Evolutionary conservation across 2,329 filamentous ascomycete species (phyloP).

Genomic region (Coniella lustricola): DNA sequence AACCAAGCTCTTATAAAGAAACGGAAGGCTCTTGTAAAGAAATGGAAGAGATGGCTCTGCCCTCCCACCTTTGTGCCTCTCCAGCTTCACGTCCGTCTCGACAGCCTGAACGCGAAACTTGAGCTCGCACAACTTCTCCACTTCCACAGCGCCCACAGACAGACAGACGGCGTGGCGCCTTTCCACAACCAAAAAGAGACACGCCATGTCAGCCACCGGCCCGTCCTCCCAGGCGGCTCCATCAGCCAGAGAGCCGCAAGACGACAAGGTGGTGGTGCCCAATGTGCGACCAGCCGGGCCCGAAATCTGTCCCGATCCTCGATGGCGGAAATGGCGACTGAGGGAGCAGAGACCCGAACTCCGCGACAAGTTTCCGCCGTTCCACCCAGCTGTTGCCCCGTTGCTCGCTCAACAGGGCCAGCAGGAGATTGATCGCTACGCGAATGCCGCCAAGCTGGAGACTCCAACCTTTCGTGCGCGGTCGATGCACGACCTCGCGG

Average conservation of each 20-base stretch:
- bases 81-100: no score
- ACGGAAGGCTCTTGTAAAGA: no score
- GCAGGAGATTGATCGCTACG: background rate
- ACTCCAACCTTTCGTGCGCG: slow-evolving; percentile 1
- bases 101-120: no score
- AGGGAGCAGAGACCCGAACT: slow-evolving; percentile 10
- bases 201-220: no score
- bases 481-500: slow-evolving; percentile 2
- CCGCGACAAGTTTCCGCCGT: background rate
- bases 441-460: background rate
- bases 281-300: slow-evolving; percentile 3
- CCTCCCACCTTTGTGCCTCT: no score
- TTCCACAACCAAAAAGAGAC: no score
- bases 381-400: background rate
- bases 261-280: background rate
- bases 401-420: slow-evolving; percentile 1
- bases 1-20: slow-evolving; percentile 11
- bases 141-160: no score
- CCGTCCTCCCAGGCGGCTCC: no score
- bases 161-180: no score
- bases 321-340: slow-evolving; percentile 12
- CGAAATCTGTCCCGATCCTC: slow-evolving; percentile 4
- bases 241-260: no score
- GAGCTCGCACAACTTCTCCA: no score
- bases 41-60: no score